Evolutionary conservation across 345 rosid genomes (phyloP), one percentile per base, ranked within the genome.

Genomic region (Turnera subulata): DNA sequence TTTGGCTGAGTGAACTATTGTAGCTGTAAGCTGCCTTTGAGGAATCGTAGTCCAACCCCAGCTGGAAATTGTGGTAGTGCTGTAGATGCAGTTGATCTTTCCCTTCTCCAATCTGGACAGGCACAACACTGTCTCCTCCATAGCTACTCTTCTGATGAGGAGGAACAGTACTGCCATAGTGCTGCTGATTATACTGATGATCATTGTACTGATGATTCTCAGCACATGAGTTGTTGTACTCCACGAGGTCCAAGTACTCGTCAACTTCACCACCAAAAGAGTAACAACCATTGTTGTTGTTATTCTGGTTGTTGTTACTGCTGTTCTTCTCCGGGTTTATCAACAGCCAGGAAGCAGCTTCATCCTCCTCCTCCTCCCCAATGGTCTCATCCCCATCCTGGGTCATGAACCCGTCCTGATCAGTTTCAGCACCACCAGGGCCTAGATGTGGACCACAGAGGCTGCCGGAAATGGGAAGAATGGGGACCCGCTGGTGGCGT

Each of bases 401-500:
- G 1, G 55, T 69, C 52, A 68, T 18, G 53, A 64, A 69, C 2
- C 71, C 69, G 14, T 73, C 82, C 37, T 78, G 70, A n/a, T 56
- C 59, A 22, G 51, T 72, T 35, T 62, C 22, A 5, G 58, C 58
- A 54, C 43, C 58, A 50, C 46, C 53, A 18, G 70, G 72, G 32
- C 63, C 68, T 32, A 46, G 67, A n/a, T 51, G 70, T 65, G 66
- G 56, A 6, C 63, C 68, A 42, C 60, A 62, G 1, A 62, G 53
- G 64, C 69, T 56, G 11, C 82, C 73, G 17, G 90, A 71, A 11
- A 82, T 65, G 4, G 96, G 95, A 16, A 73, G 80, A 50, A 89
- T 68, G 2, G 94, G 86, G 25, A 89, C 83, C 0, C 98, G 90
- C 38, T 81, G 90, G 78, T 91, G 98, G 62, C 96, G 96, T 63